phyloP scores from a whole-genome alignment of 768 basidiomycete species.

The Saitozyma podzolica region DNA sequence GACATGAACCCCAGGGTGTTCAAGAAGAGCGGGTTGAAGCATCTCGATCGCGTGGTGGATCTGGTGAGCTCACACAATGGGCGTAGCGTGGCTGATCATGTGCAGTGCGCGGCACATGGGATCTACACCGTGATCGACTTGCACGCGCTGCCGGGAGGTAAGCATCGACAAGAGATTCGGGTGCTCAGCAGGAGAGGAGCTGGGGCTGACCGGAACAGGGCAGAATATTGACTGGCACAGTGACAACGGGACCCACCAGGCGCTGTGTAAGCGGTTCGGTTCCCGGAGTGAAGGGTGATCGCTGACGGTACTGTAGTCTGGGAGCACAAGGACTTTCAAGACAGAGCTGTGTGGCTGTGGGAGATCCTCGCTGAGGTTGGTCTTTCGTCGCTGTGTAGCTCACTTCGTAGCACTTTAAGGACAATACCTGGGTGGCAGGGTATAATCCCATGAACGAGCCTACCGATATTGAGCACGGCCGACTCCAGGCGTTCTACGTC shows the following conservation, averaged over 20 bases:
- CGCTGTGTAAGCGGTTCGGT: slow-evolving; percentile 26
- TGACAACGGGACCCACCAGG: slow-evolving; percentile 54
- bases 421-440: slow-evolving; percentile 78
- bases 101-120: slow-evolving; percentile 65
- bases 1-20: slow-evolving; percentile 80
- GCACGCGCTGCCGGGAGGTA: slow-evolving; percentile 60
- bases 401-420: slow-evolving; percentile 62
- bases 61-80: slow-evolving; percentile 2
- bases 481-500: slow-evolving; percentile 68
- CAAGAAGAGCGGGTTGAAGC: slow-evolving; percentile 72
- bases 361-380: slow-evolving; percentile 61
- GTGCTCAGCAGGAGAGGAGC: background rate
- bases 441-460: slow-evolving; percentile 86
- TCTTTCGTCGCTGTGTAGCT: slow-evolving; percentile 9
- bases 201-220: slow-evolving; percentile 2
- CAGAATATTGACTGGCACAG: slow-evolving; percentile 69
- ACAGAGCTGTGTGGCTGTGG: slow-evolving; percentile 76
- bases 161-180: background rate
- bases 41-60: slow-evolving; percentile 77
- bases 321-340: slow-evolving; percentile 81
- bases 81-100: background rate
- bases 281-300: background rate
- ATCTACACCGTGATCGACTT: slow-evolving; percentile 77
- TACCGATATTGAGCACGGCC: slow-evolving; percentile 67
- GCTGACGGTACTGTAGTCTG: slow-evolving; percentile 58